A percentile compares a stretch with the other conserved stretches of the same genome.
Conservation (phyloP, 768 basidiomycete species). For the Butyriboletus loyo region DNA sequence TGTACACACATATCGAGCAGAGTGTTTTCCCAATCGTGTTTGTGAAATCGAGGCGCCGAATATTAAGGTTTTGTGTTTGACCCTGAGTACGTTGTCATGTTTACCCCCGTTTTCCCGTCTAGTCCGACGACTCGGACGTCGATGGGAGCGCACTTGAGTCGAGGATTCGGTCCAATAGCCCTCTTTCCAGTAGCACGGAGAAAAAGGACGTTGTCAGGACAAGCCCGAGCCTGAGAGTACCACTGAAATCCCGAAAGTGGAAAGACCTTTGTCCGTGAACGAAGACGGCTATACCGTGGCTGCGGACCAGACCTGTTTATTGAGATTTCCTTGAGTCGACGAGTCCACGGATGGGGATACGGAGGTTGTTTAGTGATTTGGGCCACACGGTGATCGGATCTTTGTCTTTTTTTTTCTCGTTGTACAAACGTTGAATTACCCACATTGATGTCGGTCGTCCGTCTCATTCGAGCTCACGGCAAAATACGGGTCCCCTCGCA, state of each 20-base stretch:
- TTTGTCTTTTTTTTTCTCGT: neutral
- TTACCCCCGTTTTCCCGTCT: neutral
- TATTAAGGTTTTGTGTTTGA: neutral
- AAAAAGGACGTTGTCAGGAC: neutral
- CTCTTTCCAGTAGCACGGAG: neutral
- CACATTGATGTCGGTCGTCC: neutral
- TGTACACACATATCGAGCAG: no score
- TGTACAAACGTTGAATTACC: neutral
- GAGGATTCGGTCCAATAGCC: neutral
- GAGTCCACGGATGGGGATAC: neutral
- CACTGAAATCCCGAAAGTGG: neutral
- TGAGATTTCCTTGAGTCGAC: neutral
- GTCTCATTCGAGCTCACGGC: slow-evolving; percentile 1
- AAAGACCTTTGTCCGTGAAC: neutral
- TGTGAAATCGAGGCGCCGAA: neutral
- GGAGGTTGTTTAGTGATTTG: no score
- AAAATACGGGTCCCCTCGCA: neutral
- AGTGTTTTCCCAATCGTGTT: no score
- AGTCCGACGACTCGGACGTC: neutral
- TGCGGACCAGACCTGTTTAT: neutral
- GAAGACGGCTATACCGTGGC: neutral
- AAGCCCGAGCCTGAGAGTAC: no score
- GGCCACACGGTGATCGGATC: neutral
- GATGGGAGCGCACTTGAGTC: slow-evolving; percentile 11
- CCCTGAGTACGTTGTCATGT: neutral